phyloP scores from a whole-genome alignment of 1,139 yeast species.

The Sugiyamaella japonica region DNA sequence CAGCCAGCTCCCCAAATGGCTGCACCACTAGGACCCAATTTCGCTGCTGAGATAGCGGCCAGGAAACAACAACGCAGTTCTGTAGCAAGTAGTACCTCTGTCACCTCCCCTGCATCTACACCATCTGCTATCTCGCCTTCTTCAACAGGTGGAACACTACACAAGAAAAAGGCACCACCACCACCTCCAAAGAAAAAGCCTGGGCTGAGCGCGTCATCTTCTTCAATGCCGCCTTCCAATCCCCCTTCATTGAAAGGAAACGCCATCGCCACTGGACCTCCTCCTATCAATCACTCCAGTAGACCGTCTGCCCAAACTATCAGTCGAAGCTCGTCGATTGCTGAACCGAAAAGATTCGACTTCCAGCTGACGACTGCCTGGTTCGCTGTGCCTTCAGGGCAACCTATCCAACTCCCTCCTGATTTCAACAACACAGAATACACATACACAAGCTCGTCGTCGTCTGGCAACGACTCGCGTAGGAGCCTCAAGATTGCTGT shows the following conservation, averaged over 20 bases:
- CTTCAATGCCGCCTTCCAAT: neutral
- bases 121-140: constrained; percentile 18
- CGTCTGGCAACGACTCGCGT: constrained; percentile 23
- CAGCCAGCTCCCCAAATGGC: constrained; percentile 10
- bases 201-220: constrained; percentile 19
- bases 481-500: constrained; percentile 36
- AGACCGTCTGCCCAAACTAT: constrained; percentile 31
- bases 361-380: constrained; percentile 33
- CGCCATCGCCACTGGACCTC: constrained; percentile 23
- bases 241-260: constrained; percentile 3
- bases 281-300: constrained; percentile 33
- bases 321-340: constrained; percentile 17
- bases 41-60: constrained; percentile 38
- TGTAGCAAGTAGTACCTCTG: neutral
- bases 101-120: neutral
- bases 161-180: constrained; percentile 38
- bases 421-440: constrained; percentile 31
- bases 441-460: constrained; percentile 21
- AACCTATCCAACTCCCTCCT: constrained; percentile 30
- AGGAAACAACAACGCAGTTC: constrained; percentile 15
- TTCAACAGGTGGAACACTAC: constrained; percentile 21
- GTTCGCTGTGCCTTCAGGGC: constrained; percentile 31
- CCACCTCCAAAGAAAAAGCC: constrained; percentile 35
- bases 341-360: constrained; percentile 28
- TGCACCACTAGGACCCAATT: constrained; percentile 30